A percentile compares a stretch with the other conserved stretches of the same genome.
phyloP scores from a whole-genome alignment of 116 monocot genomes.

The Dioscorea cayenensis region DNA sequence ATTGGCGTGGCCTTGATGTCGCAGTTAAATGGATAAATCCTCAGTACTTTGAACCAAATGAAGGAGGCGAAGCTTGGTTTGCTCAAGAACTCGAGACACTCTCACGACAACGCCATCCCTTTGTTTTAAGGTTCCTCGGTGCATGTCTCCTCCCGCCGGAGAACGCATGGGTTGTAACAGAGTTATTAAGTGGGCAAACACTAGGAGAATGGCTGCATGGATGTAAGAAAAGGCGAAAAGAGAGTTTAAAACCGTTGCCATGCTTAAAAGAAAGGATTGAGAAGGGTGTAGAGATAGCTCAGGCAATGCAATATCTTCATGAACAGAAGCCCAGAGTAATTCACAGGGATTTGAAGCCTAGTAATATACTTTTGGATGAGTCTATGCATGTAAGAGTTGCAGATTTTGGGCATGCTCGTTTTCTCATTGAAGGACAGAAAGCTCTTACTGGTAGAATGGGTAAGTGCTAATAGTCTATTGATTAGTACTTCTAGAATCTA shows the following conservation, averaged over 20 bases:
- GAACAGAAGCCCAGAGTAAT: slow-evolving; percentile 35
- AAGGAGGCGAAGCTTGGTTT: slow-evolving; percentile 18
- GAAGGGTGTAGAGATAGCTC: slow-evolving; percentile 36
- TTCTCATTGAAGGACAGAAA: slow-evolving; percentile 28
- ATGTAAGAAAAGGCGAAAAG: slow-evolving; percentile 16
- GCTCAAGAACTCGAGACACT: slow-evolving; percentile 39
- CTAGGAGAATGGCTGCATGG: slow-evolving; percentile 36
- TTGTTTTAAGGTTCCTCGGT: slow-evolving; percentile 26
- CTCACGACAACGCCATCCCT: slow-evolving; percentile 37
- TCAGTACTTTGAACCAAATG: slow-evolving; percentile 12
- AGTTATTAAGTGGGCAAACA: slow-evolving; percentile 28
- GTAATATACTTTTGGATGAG: slow-evolving; percentile 31
- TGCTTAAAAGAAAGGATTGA: slow-evolving; percentile 24
- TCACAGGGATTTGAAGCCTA: slow-evolving; percentile 45
- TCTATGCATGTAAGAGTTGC: slow-evolving; percentile 26
- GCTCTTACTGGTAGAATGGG: slow-evolving; percentile 42
- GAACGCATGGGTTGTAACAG: slow-evolving; percentile 36
- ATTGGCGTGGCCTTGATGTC: slow-evolving; percentile 38
- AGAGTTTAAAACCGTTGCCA: slow-evolving; percentile 13
- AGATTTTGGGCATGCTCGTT: slow-evolving; percentile 45
- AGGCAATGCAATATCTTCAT: slow-evolving; percentile 37
- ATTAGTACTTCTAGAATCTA: no score
- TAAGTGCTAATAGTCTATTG: slow-evolving; percentile 1
- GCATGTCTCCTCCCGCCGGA: slow-evolving; percentile 33
- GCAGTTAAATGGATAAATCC: slow-evolving; percentile 41